phyloP scores from a whole-genome alignment of 176 grass and related monocot species.

The Lolium multiflorum region DNA sequence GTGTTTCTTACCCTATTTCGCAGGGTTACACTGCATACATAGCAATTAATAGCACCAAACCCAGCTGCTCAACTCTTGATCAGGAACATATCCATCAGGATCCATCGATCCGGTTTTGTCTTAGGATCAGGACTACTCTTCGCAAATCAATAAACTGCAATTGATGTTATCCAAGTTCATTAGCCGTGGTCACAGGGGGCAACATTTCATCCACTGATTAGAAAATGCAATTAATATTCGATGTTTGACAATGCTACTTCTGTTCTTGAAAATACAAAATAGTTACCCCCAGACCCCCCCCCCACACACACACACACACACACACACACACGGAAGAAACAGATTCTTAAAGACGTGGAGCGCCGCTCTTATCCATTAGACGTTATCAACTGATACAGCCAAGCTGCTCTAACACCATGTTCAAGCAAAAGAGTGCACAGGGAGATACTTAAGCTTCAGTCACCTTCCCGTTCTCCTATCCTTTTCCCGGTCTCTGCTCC shows the following conservation, averaged over 20 bases:
- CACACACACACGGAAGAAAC: slow-evolving; percentile 7
- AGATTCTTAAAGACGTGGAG: not conserved
- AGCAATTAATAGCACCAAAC: no score
- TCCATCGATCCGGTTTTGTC: no score
- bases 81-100: no score
- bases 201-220: slow-evolving; percentile 2
- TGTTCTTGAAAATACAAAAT: not conserved
- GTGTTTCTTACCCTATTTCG: no score
- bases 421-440: slow-evolving; percentile 18
- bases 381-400: slow-evolving; percentile 12
- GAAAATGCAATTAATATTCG: not conserved
- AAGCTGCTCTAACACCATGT: not conserved
- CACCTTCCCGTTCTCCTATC: slow-evolving; percentile 71
- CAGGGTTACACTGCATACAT: no score
- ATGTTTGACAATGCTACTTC: slow-evolving; percentile 7
- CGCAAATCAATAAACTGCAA: no score
- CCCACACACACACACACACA: no score
- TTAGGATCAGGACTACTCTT: no score
- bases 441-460: not conserved
- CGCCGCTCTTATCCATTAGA: not conserved
- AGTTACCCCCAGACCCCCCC: not conserved
- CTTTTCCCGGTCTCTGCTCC: slow-evolving; percentile 70
- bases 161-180: not conserved
- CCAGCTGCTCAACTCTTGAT: no score
- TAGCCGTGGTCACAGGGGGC: not conserved